Conservation (phyloP, 371 early-diverging fungal species). For the Mortierella sp. region DNA sequence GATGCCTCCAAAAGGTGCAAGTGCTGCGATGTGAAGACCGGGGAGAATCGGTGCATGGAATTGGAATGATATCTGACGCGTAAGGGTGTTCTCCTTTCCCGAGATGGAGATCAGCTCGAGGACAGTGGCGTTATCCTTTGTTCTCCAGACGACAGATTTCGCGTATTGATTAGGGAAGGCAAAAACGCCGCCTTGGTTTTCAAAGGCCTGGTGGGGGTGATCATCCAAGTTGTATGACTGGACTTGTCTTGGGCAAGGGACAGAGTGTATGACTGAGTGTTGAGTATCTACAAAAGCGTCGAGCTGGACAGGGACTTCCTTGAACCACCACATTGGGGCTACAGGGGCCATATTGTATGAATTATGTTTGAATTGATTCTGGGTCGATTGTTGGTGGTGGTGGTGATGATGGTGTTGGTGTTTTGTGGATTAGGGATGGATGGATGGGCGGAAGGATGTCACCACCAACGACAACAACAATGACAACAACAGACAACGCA, state of each 20-base stretch:
- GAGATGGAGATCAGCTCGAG: conserved; percentile 46
- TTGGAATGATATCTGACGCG: conserved; percentile 44
- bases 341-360: conserved; percentile 21
- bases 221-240: neutral
- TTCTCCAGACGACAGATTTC: conserved; percentile 54
- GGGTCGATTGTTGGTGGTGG: neutral
- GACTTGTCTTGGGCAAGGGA: conserved; percentile 21
- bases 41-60: conserved; percentile 49
- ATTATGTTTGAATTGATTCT: no score
- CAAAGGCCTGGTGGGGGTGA: conserved; percentile 3
- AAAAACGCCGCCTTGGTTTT: conserved; percentile 48
- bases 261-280: conserved; percentile 21
- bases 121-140: conserved; percentile 31
- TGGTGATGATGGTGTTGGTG: neutral
- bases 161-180: conserved; percentile 36
- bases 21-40: conserved; percentile 38
- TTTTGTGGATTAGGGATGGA: no score
- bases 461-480: neutral
- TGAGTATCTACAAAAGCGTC: conserved; percentile 43
- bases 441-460: neutral
- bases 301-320: conserved; percentile 50
- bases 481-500: neutral
- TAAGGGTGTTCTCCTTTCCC: conserved; percentile 40
- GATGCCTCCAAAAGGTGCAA: conserved; percentile 35
- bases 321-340: conserved; percentile 56